These are phyloP conservation scores for Pontederia paniculata DNA, from an alignment of 176 grass and related monocot species.

Conservation along the genomic window DNA sequence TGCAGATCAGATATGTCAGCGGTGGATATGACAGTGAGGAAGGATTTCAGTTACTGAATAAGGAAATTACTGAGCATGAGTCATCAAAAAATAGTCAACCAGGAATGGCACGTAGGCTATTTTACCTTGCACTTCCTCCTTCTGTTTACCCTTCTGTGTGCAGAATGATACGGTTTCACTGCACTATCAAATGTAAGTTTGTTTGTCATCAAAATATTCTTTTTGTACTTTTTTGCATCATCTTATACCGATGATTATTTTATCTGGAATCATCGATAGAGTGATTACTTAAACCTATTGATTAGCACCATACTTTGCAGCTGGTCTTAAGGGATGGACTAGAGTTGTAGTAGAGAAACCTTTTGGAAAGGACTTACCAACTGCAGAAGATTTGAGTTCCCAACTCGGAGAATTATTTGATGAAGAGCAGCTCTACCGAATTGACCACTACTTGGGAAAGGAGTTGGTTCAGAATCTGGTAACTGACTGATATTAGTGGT, in stretches of 20 bases:
- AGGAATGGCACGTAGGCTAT: conserved; percentile 79
- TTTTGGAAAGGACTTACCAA: conserved; percentile 78
- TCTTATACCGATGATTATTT: neutral
- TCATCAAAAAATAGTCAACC: conserved; percentile 46
- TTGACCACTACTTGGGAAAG: conserved; percentile 95
- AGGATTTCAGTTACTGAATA: conserved; percentile 75
- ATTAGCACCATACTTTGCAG: conserved; percentile 17
- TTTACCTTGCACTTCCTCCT: conserved; percentile 97
- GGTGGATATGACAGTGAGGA: conserved; percentile 77
- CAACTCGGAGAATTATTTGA: conserved; percentile 81
- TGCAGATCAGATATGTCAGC: conserved; percentile 97
- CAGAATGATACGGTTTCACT: conserved; percentile 94
- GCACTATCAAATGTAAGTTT: conserved; percentile 75
- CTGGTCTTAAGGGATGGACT: conserved; percentile 58
- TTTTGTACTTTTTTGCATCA: neutral
- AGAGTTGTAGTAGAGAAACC: conserved; percentile 95
- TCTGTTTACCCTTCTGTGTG: conserved; percentile 99
- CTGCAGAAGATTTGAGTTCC: conserved; percentile 81
- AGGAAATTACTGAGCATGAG: conserved; percentile 71
- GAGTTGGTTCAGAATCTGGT: conserved; percentile 96
- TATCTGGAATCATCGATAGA: too few relatives aligned
- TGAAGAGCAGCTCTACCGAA: conserved; percentile 82
- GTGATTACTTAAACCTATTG: too few relatives aligned
- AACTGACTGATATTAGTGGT: conserved; percentile 17
- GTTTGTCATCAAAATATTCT: neutral